Evolutionary conservation across 1,139 yeast genomes (phyloP).

Genomic region (Taphrina wiesneri): DNA sequence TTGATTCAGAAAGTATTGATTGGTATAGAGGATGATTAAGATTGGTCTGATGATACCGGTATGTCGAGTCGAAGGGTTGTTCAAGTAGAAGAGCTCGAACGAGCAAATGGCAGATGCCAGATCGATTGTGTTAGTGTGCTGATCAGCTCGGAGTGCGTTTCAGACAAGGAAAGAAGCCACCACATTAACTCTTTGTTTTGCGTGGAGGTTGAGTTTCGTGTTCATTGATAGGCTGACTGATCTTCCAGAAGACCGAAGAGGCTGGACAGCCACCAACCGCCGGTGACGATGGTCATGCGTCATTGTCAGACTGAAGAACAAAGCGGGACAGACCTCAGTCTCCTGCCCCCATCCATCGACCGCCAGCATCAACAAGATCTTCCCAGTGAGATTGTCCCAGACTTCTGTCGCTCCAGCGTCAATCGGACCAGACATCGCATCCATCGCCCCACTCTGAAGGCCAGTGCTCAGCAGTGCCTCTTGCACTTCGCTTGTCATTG

Average conservation of each 20-base stretch:
- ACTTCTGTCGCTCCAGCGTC: neutral
- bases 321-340: neutral
- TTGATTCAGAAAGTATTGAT: no score
- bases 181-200: neutral
- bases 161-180: neutral
- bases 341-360: neutral
- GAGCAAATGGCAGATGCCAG: no score
- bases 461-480: no score
- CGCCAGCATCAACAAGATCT: no score
- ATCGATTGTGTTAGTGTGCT: no score
- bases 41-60: no score
- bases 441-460: neutral
- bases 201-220: neutral
- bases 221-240: neutral
- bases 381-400: neutral
- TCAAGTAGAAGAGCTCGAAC: neutral
- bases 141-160: neutral
- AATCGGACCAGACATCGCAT: neutral
- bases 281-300: slow-evolving; percentile 4
- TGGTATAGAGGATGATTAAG: no score
- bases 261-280: neutral
- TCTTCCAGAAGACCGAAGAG: neutral
- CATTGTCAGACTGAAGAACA: neutral
- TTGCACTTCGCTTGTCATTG: neutral
- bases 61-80: no score